These are phyloP conservation scores for Coniochaeta sp. DNA, from an alignment of 2,329 filamentous ascomycete species.

Conservation along the genomic window DNA sequence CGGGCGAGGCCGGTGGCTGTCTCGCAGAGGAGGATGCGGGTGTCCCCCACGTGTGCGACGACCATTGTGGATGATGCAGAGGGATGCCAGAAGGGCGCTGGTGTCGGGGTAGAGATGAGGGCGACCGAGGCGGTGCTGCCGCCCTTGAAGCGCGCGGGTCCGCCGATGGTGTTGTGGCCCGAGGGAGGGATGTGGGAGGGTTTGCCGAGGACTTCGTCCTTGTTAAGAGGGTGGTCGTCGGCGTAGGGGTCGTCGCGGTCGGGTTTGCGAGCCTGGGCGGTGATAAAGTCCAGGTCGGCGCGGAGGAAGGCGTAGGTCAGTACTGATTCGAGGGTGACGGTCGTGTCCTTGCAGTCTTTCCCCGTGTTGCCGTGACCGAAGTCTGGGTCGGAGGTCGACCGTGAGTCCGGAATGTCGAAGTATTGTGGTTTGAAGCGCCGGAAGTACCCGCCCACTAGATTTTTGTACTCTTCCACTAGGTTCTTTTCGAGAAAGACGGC, in stretches of 20 bases:
- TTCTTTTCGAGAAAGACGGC: slow-evolving; percentile 62
- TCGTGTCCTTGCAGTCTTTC: slow-evolving; percentile 18
- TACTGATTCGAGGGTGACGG: slow-evolving; percentile 65
- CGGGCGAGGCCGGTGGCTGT: slow-evolving; percentile 74
- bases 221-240: slow-evolving; percentile 73
- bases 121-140: slow-evolving; percentile 88
- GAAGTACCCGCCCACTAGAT: slow-evolving; percentile 89
- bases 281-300: slow-evolving; percentile 89
- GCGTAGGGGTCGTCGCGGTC: slow-evolving; percentile 63
- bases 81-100: slow-evolving; percentile 93
- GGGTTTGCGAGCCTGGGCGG: slow-evolving; percentile 79
- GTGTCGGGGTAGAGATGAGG: slow-evolving; percentile 85
- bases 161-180: slow-evolving; percentile 57
- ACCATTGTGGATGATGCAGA: slow-evolving; percentile 75
- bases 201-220: slow-evolving; percentile 71
- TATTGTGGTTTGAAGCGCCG: slow-evolving; percentile 78
- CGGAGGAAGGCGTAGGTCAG: slow-evolving; percentile 90
- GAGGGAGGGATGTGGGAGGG: slow-evolving; percentile 47
- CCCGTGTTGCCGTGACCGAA: slow-evolving; percentile 9
- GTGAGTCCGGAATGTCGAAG: slow-evolving; percentile 42
- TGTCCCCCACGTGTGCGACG: slow-evolving; percentile 89
- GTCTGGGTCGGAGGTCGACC: background rate
- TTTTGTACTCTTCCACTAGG: slow-evolving; percentile 71
- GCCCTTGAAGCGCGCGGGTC: slow-evolving; percentile 75
- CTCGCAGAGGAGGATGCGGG: slow-evolving; percentile 81